Conservation (phyloP, 257 asterid species). For the Fraxinus pennsylvanica region DNA sequence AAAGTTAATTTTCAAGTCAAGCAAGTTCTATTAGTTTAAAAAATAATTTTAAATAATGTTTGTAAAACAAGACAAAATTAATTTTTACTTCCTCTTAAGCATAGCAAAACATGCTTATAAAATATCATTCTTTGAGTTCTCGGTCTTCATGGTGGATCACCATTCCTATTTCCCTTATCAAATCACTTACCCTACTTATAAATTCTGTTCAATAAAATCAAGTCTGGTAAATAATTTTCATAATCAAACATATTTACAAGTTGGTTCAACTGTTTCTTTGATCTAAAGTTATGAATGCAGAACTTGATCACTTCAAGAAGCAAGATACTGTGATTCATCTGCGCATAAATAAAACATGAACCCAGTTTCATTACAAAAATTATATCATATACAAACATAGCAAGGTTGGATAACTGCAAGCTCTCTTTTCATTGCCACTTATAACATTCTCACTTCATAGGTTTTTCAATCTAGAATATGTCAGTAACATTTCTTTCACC, state of each 20-base stretch:
- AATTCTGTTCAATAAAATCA: background rate
- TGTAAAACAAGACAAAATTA: background rate
- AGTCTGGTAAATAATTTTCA: background rate
- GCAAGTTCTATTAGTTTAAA: no score
- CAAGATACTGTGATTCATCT: background rate
- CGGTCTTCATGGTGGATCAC: background rate
- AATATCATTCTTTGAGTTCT: background rate
- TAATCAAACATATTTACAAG: background rate
- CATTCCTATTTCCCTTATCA: no score
- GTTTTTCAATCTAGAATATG: background rate
- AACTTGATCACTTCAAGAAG: background rate
- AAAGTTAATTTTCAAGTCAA: no score
- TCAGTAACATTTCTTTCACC: background rate
- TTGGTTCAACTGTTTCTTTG: background rate
- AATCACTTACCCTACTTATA: background rate
- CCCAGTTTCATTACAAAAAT: background rate
- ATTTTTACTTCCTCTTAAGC: background rate
- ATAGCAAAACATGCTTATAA: background rate
- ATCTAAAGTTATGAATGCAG: background rate
- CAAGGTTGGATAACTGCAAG: background rate
- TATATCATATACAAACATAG: background rate
- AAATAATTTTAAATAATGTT: no score
- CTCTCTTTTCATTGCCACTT: background rate
- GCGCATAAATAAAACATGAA: background rate
- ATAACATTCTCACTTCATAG: background rate